A percentile compares a stretch with the other conserved stretches of the same genome.
These are phyloP conservation scores for Torulaspora microellipsoides DNA, from an alignment of 805 yeast species.

Conservation along the genomic window DNA sequence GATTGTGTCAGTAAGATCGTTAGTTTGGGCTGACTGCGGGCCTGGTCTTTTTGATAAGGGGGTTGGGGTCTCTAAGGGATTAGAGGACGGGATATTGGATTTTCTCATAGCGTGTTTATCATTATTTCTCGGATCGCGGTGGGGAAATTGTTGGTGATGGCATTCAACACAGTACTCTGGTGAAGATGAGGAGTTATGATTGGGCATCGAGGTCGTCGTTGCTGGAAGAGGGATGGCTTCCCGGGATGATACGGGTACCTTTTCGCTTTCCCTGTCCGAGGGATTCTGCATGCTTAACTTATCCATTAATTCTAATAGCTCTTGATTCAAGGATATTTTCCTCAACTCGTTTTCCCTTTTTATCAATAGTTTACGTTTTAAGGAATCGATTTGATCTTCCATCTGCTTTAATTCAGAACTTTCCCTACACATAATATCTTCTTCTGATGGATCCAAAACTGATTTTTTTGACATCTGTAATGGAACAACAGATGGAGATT, in stretches of 20 bases:
- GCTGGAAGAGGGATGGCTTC: no score
- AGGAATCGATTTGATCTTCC: conserved; percentile 32
- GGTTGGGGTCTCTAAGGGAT: conserved; percentile 24
- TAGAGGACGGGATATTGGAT: conserved; percentile 13
- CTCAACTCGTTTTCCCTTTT: conserved; percentile 36
- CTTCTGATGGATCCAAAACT: conserved; percentile 24
- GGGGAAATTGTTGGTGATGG: conserved; percentile 5
- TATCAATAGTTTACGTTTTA: conserved; percentile 31
- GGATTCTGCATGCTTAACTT: conserved; percentile 18
- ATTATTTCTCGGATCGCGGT: neutral
- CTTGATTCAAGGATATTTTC: conserved; percentile 33
- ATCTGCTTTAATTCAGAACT: conserved; percentile 34
- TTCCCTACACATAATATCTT: conserved; percentile 35
- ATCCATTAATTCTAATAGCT: conserved; percentile 26
- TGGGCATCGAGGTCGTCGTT: neutral
- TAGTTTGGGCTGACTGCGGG: conserved; percentile 2
- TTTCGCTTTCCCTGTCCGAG: conserved; percentile 1
- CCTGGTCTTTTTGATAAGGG: conserved; percentile 13
- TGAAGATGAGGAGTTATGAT: neutral
- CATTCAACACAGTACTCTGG: conserved; percentile 12
- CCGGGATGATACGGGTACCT: neutral
- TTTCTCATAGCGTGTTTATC: conserved; percentile 1
- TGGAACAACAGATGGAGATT: conserved; percentile 5
- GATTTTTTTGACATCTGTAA: conserved; percentile 3
- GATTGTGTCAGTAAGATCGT: conserved; percentile 11